Evolutionary conservation across 495 filamentous ascomycete genomes (phyloP).

Genomic region (Lophiostoma macrostomum): DNA sequence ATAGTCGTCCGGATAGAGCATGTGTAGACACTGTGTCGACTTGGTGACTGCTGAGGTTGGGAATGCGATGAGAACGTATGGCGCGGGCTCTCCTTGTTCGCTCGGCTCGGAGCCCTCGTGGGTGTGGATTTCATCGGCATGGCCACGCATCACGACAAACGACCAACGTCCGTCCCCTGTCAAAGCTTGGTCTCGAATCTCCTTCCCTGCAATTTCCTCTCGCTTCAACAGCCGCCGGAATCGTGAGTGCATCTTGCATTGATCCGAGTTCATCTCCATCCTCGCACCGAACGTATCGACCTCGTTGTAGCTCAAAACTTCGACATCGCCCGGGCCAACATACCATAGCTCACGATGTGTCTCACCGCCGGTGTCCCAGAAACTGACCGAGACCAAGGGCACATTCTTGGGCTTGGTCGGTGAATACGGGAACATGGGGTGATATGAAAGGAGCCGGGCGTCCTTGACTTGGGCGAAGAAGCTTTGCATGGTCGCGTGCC

Average conservation of each 20-base stretch:
- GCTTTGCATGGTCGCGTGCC: not conserved
- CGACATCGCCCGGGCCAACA: conserved; percentile 7
- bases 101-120: no score
- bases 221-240: no score
- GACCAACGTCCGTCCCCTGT: not conserved
- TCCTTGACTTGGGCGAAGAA: not conserved
- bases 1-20: no score
- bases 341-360: conserved; percentile 1
- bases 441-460: not conserved
- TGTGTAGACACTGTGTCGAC: no score
- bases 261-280: not conserved
- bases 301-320: not conserved
- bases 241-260: no score
- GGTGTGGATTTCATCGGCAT: no score
- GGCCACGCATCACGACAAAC: not conserved
- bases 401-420: not conserved
- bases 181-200: no score
- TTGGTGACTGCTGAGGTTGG: no score
- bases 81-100: no score
- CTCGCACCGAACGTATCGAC: conserved; percentile 10
- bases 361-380: conserved; percentile 6
- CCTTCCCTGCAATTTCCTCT: no score
- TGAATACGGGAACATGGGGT: conserved; percentile 10
- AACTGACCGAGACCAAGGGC: conserved; percentile 6
- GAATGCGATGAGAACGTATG: not conserved